These are phyloP conservation scores for Dendrobium huoshanense DNA, from an alignment of 106 monocot genomes.

Conservation along the genomic window DNA sequence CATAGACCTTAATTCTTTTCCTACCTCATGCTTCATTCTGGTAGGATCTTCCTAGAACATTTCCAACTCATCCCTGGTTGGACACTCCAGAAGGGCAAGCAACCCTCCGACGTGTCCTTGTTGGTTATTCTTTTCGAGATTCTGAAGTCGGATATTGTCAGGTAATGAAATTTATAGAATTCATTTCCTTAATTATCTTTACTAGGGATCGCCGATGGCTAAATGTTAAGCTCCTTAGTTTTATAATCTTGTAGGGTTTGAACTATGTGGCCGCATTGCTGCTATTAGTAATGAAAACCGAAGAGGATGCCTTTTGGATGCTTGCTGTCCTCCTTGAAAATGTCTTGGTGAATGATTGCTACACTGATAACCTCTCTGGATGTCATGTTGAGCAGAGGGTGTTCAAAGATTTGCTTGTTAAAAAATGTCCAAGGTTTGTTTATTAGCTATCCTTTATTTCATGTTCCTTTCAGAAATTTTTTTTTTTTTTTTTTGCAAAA, in stretches of 20 bases:
- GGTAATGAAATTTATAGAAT: slow-evolving; percentile 21
- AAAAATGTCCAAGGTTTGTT: slow-evolving; percentile 86
- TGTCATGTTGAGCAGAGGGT: slow-evolving; percentile 99
- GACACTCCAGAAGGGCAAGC: slow-evolving; percentile 86
- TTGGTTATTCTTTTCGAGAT: slow-evolving; percentile 96
- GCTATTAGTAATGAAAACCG: slow-evolving; percentile 88
- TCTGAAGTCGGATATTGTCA: slow-evolving; percentile 98
- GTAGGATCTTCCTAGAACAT: slow-evolving; percentile 95
- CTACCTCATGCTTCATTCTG: background rate
- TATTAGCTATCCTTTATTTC: background rate
- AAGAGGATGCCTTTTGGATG: slow-evolving; percentile 99
- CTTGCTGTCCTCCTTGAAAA: slow-evolving; percentile 91
- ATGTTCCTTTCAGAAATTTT: background rate
- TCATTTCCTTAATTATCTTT: background rate
- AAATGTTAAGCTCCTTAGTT: background rate
- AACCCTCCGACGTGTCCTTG: slow-evolving; percentile 90
- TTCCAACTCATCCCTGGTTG: slow-evolving; percentile 91
- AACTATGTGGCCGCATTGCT: slow-evolving; percentile 94
- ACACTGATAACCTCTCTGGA: slow-evolving; percentile 90
- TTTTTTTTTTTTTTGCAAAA: background rate
- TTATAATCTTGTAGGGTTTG: slow-evolving; percentile 51
- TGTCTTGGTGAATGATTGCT: slow-evolving; percentile 92
- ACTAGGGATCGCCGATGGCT: background rate
- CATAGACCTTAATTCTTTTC: background rate
- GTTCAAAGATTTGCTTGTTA: slow-evolving; percentile 83